phyloP scores from a whole-genome alignment of 2,329 filamentous ascomycete genomes.

The Acrocalymma vagum region DNA sequence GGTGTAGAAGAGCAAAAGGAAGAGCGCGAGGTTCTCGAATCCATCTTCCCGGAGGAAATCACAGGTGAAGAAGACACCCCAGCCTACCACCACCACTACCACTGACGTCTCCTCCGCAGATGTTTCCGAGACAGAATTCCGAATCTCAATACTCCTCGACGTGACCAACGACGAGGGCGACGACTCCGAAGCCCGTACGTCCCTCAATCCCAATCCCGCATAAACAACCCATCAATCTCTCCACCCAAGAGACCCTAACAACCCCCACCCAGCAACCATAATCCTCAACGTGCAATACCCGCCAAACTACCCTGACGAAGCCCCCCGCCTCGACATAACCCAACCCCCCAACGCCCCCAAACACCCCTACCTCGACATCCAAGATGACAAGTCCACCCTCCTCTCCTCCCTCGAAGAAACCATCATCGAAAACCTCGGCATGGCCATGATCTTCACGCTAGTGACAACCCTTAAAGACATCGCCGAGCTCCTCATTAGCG shows the following conservation, averaged over 20 bases:
- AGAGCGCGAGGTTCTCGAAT: conserved; percentile 96
- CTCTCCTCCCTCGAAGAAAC: conserved; percentile 75
- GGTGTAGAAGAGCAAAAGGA: conserved; percentile 86
- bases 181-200: conserved; percentile 66
- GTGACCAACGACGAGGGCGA: conserved; percentile 70
- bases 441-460: conserved; percentile 96
- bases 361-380: conserved; percentile 79
- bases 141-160: conserved; percentile 86
- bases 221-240: background rate
- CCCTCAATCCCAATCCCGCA: background rate
- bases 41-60: conserved; percentile 98
- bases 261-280: conserved; percentile 65
- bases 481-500: conserved; percentile 83
- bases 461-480: conserved; percentile 87
- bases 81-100: background rate
- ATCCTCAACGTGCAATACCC: conserved; percentile 88
- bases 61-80: conserved; percentile 68
- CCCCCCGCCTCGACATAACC: conserved; percentile 82
- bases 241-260: conserved; percentile 6
- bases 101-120: conserved; percentile 62
- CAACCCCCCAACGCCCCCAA: conserved; percentile 73
- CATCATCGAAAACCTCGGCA: conserved; percentile 91
- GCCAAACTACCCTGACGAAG: conserved; percentile 87
- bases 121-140: conserved; percentile 88
- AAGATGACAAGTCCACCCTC: conserved; percentile 79